Evolutionary conservation across 768 basidiomycete species (phyloP).

Genomic region (Rhizopogon salebrosus): DNA sequence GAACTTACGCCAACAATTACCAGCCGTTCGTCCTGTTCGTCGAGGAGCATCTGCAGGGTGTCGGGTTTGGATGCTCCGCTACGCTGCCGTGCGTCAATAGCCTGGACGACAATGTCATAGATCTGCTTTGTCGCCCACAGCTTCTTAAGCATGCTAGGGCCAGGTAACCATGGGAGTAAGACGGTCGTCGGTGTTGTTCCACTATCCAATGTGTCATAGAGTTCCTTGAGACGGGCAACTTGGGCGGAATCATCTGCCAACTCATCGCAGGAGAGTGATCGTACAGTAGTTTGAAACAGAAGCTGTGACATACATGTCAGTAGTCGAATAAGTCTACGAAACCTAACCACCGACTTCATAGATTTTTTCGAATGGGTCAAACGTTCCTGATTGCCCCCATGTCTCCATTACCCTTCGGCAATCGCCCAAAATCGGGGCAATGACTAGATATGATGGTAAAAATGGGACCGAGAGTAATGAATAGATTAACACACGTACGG

Average conservation of each 20-base stretch:
- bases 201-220: constrained; percentile 66
- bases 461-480: background rate
- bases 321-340: constrained; percentile 6
- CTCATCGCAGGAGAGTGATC: constrained; percentile 62
- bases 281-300: constrained; percentile 68
- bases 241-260: constrained; percentile 60
- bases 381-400: constrained; percentile 60
- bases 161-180: constrained; percentile 73
- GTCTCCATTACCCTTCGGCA: constrained; percentile 52
- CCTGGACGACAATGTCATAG: constrained; percentile 59
- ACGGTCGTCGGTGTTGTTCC: constrained; percentile 71
- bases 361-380: constrained; percentile 69
- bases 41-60: constrained; percentile 70
- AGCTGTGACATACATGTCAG: constrained; percentile 36
- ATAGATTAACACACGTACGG: constrained; percentile 37
- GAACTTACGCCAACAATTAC: constrained; percentile 63
- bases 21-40: constrained; percentile 61
- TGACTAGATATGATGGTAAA: constrained; percentile 36
- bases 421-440: constrained; percentile 62
- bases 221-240: constrained; percentile 54
- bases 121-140: constrained; percentile 70
- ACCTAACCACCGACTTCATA: constrained; percentile 47
- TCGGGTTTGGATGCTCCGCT: constrained; percentile 58
- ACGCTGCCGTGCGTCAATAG: constrained; percentile 51
- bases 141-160: constrained; percentile 66